Base-by-base conservation (phyloP, 2,329 filamentous ascomycete species). In the Epichloe baconii region DNA sequence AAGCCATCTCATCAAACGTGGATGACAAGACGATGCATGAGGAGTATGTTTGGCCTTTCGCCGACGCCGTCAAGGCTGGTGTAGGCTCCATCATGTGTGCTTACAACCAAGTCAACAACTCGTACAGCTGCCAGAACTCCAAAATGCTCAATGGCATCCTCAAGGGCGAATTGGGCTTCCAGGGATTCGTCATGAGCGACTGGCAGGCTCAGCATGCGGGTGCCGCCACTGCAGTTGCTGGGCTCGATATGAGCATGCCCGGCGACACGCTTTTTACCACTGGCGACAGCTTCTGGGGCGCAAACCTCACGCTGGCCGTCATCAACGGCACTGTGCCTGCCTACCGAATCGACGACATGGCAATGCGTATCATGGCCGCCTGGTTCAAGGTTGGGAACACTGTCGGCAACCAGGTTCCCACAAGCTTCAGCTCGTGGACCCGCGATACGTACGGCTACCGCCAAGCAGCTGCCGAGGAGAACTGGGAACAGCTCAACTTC, bases 341-440 rank as follows among this genome's bases (percentile, higher is more conserved):
- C 58, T 95, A 86, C 78, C 80, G 91, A 48, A 65, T 97, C 10
- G 90, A 96, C 59, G 93, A 97, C 63, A 95, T 95, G 84, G 87
- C 81, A 5, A 85, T 88, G 67, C 82, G 93, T 59, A 95, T 86
- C 62, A 83, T 85, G 79, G 75, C 82, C 5, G 73, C 81, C 41
- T 81, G 78, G 63, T 85, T 83, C 71, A 84, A 85, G 66, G 79
- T 83, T 38, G 79, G 80, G 48, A 71, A 74, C 55, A 74, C 71
- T 0, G 58, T 80, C 2, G 66, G 70, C 23, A 62, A 67, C 4
- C 66, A 74, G 48, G 65, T 68, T 0, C 69, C 73, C 2, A 81
- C 86, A 66, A 97, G 90, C 74, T 95, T 96, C 69, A 84, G 85
- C 59, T 88, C 88, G 5, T 97, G 91, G 91, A 88, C 84, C 1